These are phyloP conservation scores for Diutina ranongensis DNA, from an alignment of 1,139 yeast genomes.

Conservation along the genomic window DNA sequence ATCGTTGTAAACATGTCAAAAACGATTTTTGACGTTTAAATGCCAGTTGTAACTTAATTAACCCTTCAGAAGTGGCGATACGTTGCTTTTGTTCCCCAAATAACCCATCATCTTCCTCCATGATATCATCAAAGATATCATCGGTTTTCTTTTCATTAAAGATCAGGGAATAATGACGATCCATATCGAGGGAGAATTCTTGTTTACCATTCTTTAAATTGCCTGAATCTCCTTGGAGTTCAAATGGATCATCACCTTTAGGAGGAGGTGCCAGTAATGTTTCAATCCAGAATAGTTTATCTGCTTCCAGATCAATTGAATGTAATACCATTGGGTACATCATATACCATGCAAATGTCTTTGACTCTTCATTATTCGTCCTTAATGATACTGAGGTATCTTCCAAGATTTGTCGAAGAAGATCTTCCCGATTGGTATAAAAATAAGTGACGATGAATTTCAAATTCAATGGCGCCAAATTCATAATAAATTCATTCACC, in stretches of 20 bases:
- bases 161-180: slow-evolving; percentile 10
- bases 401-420: neutral
- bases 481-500: slow-evolving; percentile 7
- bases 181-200: slow-evolving; percentile 9
- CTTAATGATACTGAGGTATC: slow-evolving; percentile 1
- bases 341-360: neutral
- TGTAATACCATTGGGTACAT: slow-evolving; percentile 5
- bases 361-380: slow-evolving; percentile 3
- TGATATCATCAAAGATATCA: neutral
- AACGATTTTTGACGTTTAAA: neutral
- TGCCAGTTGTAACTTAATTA: neutral
- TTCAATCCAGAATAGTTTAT: neutral
- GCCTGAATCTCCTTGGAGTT: slow-evolving; percentile 8
- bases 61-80: neutral
- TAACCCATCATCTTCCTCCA: slow-evolving; percentile 6
- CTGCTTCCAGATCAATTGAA: slow-evolving; percentile 7
- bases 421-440: neutral
- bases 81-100: slow-evolving; percentile 4
- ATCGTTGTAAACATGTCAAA: neutral
- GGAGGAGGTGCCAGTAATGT: neutral
- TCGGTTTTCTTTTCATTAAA: slow-evolving; percentile 8
- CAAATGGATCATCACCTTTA: slow-evolving; percentile 7
- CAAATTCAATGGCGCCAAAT: slow-evolving; percentile 7
- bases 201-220: neutral
- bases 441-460: neutral